Conservation (phyloP, 495 filamentous ascomycete genomes). For the Cudoniella acicularis region DNA sequence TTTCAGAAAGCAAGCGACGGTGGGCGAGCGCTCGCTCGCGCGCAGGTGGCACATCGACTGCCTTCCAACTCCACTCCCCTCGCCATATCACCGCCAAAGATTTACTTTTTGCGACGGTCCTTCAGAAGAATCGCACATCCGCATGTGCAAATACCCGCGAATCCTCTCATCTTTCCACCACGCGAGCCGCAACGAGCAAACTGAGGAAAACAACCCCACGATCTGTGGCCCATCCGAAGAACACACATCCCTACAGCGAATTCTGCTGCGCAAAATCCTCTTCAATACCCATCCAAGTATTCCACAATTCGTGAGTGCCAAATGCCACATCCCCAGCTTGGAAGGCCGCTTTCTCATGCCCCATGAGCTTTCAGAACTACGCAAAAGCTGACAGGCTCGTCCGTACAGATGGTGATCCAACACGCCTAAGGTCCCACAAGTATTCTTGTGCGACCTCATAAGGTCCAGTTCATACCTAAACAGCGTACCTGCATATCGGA, state of each 20-base stretch:
- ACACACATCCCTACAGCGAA: background rate
- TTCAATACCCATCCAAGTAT: too few relatives aligned
- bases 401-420: conserved; percentile 9
- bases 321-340: background rate
- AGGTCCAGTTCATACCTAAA: conserved; percentile 5
- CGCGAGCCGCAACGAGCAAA: background rate
- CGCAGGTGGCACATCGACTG: background rate
- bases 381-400: conserved; percentile 11
- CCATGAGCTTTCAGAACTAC: background rate
- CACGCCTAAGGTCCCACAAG: conserved; percentile 23
- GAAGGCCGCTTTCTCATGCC: background rate
- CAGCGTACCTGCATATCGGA: conserved; percentile 25
- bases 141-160: background rate
- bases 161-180: background rate
- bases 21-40: background rate
- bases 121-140: background rate
- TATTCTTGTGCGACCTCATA: conserved; percentile 23
- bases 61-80: background rate
- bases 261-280: background rate
- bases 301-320: conserved; percentile 7
- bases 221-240: background rate
- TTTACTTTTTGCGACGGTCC: background rate
- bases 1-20: background rate
- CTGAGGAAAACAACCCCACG: conserved; percentile 9
- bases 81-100: background rate